phyloP scores from a whole-genome alignment of 1,139 yeast species.

The Kurtzmaniella quercitrusa region DNA sequence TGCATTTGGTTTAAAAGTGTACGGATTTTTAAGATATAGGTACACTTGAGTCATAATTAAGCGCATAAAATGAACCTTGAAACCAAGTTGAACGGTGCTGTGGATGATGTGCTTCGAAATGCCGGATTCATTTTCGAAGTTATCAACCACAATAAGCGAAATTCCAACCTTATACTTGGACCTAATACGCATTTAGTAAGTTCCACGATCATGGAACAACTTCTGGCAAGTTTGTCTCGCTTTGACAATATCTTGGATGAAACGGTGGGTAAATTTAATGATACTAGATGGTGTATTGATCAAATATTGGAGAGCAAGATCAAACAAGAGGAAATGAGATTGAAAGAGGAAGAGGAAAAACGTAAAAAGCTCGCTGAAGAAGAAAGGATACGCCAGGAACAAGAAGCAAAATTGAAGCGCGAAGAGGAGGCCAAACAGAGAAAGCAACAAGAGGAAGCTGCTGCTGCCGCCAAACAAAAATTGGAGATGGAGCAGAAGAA shows the following conservation, averaged over 20 bases:
- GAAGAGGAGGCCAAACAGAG: conserved; percentile 14
- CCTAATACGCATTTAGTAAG: conserved; percentile 42
- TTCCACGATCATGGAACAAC: conserved; percentile 38
- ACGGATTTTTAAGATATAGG: too few species aligned
- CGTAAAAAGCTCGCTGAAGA: conserved; percentile 22
- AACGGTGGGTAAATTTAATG: conserved; percentile 40
- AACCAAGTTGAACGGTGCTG: conserved; percentile 35
- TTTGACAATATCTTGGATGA: conserved; percentile 45
- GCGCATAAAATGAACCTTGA: conserved; percentile 45
- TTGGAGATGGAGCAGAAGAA: conserved; percentile 13
- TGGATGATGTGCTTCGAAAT: conserved; percentile 40
- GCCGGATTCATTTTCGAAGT: conserved; percentile 45
- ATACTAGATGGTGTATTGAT: conserved; percentile 45
- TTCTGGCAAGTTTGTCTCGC: conserved; percentile 31
- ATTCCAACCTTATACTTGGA: conserved; percentile 42
- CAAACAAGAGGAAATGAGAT: conserved; percentile 38
- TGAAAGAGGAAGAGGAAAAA: conserved; percentile 37
- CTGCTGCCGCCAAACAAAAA: conserved; percentile 13
- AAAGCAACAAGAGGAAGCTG: conserved; percentile 14
- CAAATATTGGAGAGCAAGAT: conserved; percentile 43
- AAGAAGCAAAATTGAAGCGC: conserved; percentile 14
- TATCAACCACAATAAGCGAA: conserved; percentile 39
- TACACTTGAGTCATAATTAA: too few species aligned
- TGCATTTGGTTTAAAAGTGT: too few species aligned
- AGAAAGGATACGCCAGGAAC: conserved; percentile 17